Evolutionary conservation across 192 early-diverging fungal genomes (phyloP).

Genomic region (Coemansia umbellata): DNA sequence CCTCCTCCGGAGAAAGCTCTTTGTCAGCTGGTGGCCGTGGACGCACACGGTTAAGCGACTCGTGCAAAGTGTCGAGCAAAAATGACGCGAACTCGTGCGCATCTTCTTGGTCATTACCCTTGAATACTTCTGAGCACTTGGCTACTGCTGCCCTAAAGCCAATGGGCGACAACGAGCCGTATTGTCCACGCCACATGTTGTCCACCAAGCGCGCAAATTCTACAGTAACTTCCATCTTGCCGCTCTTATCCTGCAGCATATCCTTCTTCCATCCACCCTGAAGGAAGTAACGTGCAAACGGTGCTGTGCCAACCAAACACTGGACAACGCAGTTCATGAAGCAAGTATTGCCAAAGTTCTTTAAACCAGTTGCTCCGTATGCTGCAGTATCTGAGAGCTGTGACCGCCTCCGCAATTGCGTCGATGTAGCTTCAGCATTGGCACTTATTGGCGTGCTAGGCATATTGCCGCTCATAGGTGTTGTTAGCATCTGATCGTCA

Average conservation of each 20-base stretch:
- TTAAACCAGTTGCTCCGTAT: constrained; percentile 67
- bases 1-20: constrained; percentile 46
- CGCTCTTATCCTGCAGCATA: constrained; percentile 49
- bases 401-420: neutral
- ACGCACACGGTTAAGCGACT: constrained; percentile 78
- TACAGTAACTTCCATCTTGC: constrained; percentile 66
- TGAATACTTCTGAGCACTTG: constrained; percentile 76
- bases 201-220: constrained; percentile 75
- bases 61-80: constrained; percentile 87
- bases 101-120: constrained; percentile 91
- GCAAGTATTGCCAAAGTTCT: constrained; percentile 82
- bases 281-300: constrained; percentile 69
- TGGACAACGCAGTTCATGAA: constrained; percentile 85
- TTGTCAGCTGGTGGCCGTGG: constrained; percentile 38
- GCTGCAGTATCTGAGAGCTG: constrained; percentile 41
- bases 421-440: neutral
- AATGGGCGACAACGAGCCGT: constrained; percentile 71
- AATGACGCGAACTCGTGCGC: constrained; percentile 94
- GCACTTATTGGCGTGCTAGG: neutral
- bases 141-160: constrained; percentile 74
- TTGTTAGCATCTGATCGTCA: neutral
- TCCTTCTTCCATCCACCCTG: constrained; percentile 52
- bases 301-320: constrained; percentile 66
- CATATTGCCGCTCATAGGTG: neutral
- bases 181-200: constrained; percentile 79